Base-by-base conservation (phyloP, 306 rosid genomes). In the Mucuna pruriens region DNA sequence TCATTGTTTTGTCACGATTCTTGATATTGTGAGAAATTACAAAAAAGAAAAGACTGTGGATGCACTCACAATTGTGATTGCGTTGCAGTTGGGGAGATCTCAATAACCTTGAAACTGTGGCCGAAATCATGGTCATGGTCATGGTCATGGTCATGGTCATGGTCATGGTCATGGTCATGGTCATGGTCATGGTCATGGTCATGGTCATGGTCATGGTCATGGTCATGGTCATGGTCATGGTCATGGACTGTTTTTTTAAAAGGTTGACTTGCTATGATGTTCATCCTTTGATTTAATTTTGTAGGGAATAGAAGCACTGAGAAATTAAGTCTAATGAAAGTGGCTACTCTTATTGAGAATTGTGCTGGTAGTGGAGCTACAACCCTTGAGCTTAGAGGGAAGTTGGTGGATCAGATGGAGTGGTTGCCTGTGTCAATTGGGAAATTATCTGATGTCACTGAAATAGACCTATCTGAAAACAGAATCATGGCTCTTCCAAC, bases 371-470 rank as follows among this genome's bases (percentile, higher is more conserved):
- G 79, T 65, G 92, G 91, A 45, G 85, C 83, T 36, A 34, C 77
- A 74, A 89, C 34, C 39, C 92, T 95, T 79, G 91, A 95, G 48
- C 95, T 95, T 39, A 89, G 82, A 85, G 96, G 93, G n/a, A 95
- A 86, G 42, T 88, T 95, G 80, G 83, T 68, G 84, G 99, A 95
- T 54, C 91, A 86, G 84, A 66, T 87, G 90, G 97, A 95, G 71
- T 93, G 94, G 94, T 93, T 95, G 82, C 99, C 99, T 1, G 10
- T 88, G 11, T 93, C 99, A 48, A 89, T 95, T 74, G 97, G 99
- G 77, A 95, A 95, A 70, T 82, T 95, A 79, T 88, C 90, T 68
- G 78, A 76, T 70, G 84, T 93, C 36, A 80, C 90, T 74, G 89
- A 90, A 80, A 15, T 95, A 40, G 92, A 90, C 89, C 64, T 95